Conservation (phyloP, 2,329 filamentous ascomycete genomes). For the Anisogramma anomala region DNA sequence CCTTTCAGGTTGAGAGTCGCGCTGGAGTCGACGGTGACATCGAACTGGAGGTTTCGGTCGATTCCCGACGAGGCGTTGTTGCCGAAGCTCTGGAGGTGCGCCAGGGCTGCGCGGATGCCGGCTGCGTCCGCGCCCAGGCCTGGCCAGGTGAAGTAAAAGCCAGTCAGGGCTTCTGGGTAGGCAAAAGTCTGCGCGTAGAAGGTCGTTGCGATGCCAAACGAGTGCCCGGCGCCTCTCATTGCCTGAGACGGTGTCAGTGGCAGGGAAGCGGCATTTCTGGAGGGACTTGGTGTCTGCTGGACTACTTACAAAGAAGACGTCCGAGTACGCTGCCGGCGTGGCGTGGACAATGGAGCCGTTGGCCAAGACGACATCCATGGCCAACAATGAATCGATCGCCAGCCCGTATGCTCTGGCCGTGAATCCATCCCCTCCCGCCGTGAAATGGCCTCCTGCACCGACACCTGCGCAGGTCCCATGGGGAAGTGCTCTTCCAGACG, state of each 20-base stretch:
- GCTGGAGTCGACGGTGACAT: constrained; percentile 16
- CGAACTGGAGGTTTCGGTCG: constrained; percentile 22
- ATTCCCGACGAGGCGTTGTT: constrained; percentile 19
- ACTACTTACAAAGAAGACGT: constrained; percentile 21
- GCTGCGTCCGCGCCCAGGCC: constrained; percentile 13
- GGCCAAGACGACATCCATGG: constrained; percentile 34
- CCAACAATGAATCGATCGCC: constrained; percentile 37
- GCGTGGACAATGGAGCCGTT: constrained; percentile 18
- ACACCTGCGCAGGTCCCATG: constrained; percentile 33
- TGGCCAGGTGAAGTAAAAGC: constrained; percentile 25
- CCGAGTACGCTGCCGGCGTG: constrained; percentile 13
- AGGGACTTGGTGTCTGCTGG: not conserved
- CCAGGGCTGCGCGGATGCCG: constrained; percentile 17
- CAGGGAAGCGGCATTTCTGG: no score
- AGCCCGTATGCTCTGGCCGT: constrained; percentile 37
- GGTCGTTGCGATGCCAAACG: constrained; percentile 27
- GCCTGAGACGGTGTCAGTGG: no score
- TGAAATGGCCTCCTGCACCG: constrained; percentile 33
- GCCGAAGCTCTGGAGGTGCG: constrained; percentile 23
- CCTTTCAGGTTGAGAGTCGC: constrained; percentile 22
- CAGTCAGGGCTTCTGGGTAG: constrained; percentile 21
- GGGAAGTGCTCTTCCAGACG: constrained; percentile 26
- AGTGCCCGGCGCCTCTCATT: constrained; percentile 30
- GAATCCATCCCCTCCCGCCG: constrained; percentile 35
- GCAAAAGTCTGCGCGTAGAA: constrained; percentile 25